Conservation (phyloP, 2,329 filamentous ascomycete species). For the Cercospora sesami region DNA sequence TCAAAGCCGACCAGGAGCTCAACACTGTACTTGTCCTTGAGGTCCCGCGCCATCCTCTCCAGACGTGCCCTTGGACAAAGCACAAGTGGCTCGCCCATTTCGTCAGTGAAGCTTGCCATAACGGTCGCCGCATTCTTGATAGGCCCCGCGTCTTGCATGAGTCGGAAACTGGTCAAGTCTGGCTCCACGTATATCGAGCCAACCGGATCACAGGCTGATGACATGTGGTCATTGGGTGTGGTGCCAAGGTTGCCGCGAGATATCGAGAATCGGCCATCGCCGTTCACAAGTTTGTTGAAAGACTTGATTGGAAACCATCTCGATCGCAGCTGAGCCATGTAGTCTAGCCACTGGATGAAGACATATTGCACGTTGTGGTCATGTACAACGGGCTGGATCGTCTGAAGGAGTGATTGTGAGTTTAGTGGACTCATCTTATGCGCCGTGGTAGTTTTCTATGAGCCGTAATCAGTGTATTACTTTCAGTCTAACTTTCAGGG, state of each 20-base stretch:
- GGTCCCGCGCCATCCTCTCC: slow-evolving; percentile 52
- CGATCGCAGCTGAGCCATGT: slow-evolving; percentile 67
- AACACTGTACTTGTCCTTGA: slow-evolving; percentile 55
- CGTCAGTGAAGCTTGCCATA: slow-evolving; percentile 64
- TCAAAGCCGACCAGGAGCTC: slow-evolving; percentile 74
- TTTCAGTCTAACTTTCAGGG: neutral
- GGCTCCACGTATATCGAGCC: slow-evolving; percentile 69
- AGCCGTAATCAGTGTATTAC: neutral
- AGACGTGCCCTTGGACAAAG: slow-evolving; percentile 61
- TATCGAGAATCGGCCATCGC: slow-evolving; percentile 54
- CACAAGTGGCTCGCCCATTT: slow-evolving; percentile 52
- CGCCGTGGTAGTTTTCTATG: neutral
- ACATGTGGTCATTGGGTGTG: slow-evolving; percentile 64
- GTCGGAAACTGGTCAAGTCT: slow-evolving; percentile 63
- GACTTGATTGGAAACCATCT: slow-evolving; percentile 64
- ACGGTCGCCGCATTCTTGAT: slow-evolving; percentile 60
- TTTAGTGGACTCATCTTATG: neutral
- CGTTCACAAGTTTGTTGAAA: slow-evolving; percentile 42
- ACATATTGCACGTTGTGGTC: slow-evolving; percentile 55
- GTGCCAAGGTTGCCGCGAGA: slow-evolving; percentile 65
- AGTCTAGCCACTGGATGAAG: slow-evolving; percentile 75
- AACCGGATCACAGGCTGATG: slow-evolving; percentile 56
- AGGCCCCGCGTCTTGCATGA: slow-evolving; percentile 49
- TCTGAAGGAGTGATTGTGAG: neutral
- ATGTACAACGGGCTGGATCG: neutral